A percentile compares a stretch with the other conserved stretches of the same genome.
Conservation (phyloP, 768 basidiomycete species). For the Leucosporidium creatinivorum region DNA sequence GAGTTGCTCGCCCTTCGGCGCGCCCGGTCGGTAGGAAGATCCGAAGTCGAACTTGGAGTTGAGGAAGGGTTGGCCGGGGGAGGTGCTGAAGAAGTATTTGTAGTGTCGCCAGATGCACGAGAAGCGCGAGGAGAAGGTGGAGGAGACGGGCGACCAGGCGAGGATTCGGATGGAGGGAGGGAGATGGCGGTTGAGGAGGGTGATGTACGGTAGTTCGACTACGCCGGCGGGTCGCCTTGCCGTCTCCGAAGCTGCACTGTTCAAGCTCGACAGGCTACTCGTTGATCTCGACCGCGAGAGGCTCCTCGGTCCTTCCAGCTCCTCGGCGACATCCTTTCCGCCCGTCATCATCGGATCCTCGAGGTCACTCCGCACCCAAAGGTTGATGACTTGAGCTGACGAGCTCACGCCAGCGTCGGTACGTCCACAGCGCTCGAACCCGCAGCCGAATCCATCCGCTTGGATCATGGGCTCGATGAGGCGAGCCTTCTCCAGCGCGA, state of each 20-base stretch:
- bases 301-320: background rate
- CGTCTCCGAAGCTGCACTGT: background rate
- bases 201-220: constrained; percentile 65
- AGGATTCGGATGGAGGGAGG: constrained; percentile 82
- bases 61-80: constrained; percentile 39
- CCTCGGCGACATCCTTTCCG: constrained; percentile 41
- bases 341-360: constrained; percentile 32
- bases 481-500: constrained; percentile 66
- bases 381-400: constrained; percentile 82
- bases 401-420: constrained; percentile 94
- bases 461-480: constrained; percentile 61
- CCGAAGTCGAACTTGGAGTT: constrained; percentile 26
- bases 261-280: background rate
- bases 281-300: constrained; percentile 2
- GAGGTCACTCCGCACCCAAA: constrained; percentile 76
- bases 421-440: constrained; percentile 83
- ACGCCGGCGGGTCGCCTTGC: constrained; percentile 27
- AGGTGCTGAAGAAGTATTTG: constrained; percentile 87
- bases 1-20: background rate
- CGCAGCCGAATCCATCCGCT: constrained; percentile 59
- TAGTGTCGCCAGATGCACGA: constrained; percentile 83
- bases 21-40: constrained; percentile 12
- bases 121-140: constrained; percentile 77
- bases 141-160: constrained; percentile 84
- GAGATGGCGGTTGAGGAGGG: constrained; percentile 74